Evolutionary conservation across 1,139 yeast genomes (phyloP).

Genomic region (Wickerhamomyces sp.): DNA sequence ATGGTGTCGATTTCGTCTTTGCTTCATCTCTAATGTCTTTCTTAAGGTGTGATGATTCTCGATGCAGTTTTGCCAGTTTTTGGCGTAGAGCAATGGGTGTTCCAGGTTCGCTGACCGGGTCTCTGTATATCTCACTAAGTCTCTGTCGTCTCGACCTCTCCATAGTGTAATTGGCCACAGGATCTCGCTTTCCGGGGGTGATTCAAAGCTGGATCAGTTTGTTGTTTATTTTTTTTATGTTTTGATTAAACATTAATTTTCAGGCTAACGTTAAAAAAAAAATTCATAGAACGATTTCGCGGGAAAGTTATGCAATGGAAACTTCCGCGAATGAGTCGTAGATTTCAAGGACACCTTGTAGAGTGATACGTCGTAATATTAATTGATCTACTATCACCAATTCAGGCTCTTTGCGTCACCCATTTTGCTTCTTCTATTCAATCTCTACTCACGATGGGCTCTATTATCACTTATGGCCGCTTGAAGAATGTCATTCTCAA

Average conservation of each 20-base stretch:
- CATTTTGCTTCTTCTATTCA: too few relatives aligned
- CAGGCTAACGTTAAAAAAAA: not conserved
- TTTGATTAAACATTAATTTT: not conserved
- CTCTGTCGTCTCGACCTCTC: conserved; percentile 25
- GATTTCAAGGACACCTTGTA: not conserved
- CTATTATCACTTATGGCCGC: not conserved
- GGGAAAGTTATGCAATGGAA: not conserved
- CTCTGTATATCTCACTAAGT: conserved; percentile 23
- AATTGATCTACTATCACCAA: too few relatives aligned
- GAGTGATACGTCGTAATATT: too few relatives aligned
- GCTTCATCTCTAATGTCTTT: not conserved
- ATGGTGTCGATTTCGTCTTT: not conserved
- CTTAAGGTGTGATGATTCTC: conserved; percentile 7
- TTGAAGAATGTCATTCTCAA: conserved; percentile 31
- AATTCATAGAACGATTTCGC: not conserved
- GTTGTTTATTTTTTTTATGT: not conserved
- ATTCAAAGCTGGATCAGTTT: not conserved
- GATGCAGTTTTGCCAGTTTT: conserved; percentile 13
- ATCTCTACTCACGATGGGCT: not conserved
- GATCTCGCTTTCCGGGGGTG: not conserved
- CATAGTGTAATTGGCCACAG: conserved; percentile 9
- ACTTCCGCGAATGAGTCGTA: not conserved
- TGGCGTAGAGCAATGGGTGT: conserved; percentile 17
- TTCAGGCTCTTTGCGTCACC: too few relatives aligned
- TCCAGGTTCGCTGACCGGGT: conserved; percentile 9